Conservation (phyloP, 768 basidiomycete species). For the Serendipita sp. region DNA sequence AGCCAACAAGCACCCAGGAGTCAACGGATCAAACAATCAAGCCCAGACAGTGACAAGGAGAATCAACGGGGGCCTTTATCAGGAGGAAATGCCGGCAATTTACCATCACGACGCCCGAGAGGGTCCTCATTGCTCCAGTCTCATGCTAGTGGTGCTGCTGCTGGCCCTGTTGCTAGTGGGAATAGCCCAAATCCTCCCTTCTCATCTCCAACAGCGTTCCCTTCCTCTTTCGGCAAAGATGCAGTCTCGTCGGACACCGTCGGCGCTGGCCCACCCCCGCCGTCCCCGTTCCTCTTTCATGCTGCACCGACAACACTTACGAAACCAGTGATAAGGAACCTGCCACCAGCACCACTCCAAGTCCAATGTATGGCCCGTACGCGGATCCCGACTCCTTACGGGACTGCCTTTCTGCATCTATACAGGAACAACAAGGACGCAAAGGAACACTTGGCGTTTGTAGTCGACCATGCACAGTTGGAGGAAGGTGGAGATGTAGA, state of each 20-base stretch:
- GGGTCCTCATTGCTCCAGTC: conserved; percentile 2
- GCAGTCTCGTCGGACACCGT: not conserved
- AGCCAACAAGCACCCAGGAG: conserved; percentile 64
- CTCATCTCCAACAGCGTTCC: conserved; percentile 1
- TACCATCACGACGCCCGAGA: not conserved
- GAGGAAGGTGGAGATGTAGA: conserved; percentile 12
- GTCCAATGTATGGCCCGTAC: conserved; percentile 95
- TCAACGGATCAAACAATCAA: conserved; percentile 27
- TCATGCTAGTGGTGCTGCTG: no score
- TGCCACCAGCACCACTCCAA: conserved; percentile 21
- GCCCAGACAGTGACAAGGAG: conserved; percentile 6
- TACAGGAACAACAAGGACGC: conserved; percentile 85
- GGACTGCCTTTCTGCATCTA: conserved; percentile 79
- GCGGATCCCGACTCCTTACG: conserved; percentile 91
- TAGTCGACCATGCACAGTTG: conserved; percentile 81
- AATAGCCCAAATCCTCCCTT: conserved; percentile 18
- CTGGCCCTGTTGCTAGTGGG: conserved; percentile 6
- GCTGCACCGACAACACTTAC: not conserved
- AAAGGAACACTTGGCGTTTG: conserved; percentile 94
- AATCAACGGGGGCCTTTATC: conserved; percentile 6
- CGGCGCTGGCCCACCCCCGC: not conserved
- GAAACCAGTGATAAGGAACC: conserved; percentile 4
- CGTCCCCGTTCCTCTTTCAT: not conserved
- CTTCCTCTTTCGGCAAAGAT: conserved; percentile 6
- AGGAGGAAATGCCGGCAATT: not conserved